Percentiles rank a stretch among this genome's conserved stretches.
phyloP scores from a whole-genome alignment of 1,139 yeast genomes.

The Hyphopichia wangnamkhiaoensis region DNA sequence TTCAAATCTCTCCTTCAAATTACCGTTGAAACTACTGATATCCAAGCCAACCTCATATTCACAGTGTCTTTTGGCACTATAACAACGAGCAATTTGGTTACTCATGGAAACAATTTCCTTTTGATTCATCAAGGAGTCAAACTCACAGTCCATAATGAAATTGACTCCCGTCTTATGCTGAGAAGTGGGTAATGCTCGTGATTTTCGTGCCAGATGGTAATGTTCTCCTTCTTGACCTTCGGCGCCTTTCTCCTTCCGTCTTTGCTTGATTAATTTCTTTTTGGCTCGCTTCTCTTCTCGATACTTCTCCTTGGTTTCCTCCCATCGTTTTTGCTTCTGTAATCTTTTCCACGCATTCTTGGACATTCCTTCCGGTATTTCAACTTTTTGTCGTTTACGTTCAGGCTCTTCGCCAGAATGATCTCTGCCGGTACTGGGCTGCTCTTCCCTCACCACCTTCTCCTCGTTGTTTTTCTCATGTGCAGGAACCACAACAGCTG shows the following conservation, averaged over 20 bases:
- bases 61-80: slow-evolving; percentile 72
- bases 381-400: slow-evolving; percentile 19
- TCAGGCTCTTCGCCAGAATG: neutral
- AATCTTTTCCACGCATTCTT: slow-evolving; percentile 79
- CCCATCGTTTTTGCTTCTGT: slow-evolving; percentile 61
- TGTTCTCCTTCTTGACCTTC: slow-evolving; percentile 15
- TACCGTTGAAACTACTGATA: slow-evolving; percentile 67
- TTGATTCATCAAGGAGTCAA: slow-evolving; percentile 85
- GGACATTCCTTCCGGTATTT: slow-evolving; percentile 80
- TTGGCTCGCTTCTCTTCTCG: slow-evolving; percentile 53
- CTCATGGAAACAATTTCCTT: slow-evolving; percentile 78
- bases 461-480: neutral
- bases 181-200: slow-evolving; percentile 33
- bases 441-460: neutral
- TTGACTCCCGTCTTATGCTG: slow-evolving; percentile 50
- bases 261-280: slow-evolving; percentile 44
- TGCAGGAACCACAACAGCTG: neutral
- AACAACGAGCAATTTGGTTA: slow-evolving; percentile 78
- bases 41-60: slow-evolving; percentile 58
- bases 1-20: slow-evolving; percentile 69
- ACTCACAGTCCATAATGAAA: slow-evolving; percentile 81
- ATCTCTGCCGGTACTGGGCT: slow-evolving; percentile 1
- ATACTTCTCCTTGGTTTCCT: slow-evolving; percentile 62
- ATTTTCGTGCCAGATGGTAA: slow-evolving; percentile 29
- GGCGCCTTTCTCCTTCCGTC: slow-evolving; percentile 28